Conservation (phyloP, 2,329 filamentous ascomycete species). For the Diaporthe destruens region DNA sequence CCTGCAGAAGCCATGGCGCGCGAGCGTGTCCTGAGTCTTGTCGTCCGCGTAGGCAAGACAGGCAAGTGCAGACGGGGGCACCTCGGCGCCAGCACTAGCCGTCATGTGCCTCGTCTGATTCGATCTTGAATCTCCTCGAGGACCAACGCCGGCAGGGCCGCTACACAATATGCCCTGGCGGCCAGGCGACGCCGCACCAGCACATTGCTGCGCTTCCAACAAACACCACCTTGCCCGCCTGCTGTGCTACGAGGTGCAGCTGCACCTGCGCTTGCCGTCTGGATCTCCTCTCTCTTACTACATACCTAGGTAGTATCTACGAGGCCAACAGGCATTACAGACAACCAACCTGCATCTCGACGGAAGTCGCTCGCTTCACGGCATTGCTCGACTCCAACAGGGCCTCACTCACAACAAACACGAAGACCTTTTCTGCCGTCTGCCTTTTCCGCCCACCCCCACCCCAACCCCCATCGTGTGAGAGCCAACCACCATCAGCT, state of each 20-base stretch:
- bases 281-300: neutral
- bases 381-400: neutral
- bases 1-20: conserved; percentile 14
- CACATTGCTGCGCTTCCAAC: neutral
- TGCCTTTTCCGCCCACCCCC: conserved; percentile 9
- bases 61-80: conserved; percentile 3
- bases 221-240: neutral
- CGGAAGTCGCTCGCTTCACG: too few relatives aligned
- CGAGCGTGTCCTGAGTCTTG: neutral
- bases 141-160: conserved; percentile 3
- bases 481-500: conserved; percentile 14
- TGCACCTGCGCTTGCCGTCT: too few relatives aligned
- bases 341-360: neutral
- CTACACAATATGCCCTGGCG: neutral
- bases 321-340: neutral
- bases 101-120: conserved; percentile 6
- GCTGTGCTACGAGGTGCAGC: too few relatives aligned
- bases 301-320: too few relatives aligned
- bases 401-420: neutral
- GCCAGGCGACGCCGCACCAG: neutral
- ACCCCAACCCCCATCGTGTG: neutral
- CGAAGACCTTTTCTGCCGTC: conserved; percentile 9
- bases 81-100: neutral
- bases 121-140: neutral
- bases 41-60: neutral